Evolutionary conservation across 192 early-diverging fungal species (phyloP).

Genomic region (Coemansia erecta): DNA sequence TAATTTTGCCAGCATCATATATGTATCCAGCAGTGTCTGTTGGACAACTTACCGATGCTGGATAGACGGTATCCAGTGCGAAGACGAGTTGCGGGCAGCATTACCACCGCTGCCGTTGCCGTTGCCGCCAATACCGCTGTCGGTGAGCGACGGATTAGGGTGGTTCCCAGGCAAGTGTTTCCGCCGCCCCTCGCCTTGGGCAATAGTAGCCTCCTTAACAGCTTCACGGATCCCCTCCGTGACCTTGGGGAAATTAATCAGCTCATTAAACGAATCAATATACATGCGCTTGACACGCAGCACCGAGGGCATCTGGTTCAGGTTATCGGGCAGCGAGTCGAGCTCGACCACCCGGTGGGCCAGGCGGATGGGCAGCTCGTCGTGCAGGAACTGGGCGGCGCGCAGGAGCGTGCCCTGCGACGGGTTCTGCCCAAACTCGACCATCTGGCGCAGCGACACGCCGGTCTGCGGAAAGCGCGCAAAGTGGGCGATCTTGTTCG

Average conservation of each 20-base stretch:
- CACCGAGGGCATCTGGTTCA: slow-evolving; percentile 89
- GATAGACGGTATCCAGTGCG: slow-evolving; percentile 55
- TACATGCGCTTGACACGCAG: slow-evolving; percentile 94
- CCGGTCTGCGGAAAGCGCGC: slow-evolving; percentile 86
- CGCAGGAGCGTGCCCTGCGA: slow-evolving; percentile 71
- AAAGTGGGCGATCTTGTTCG: slow-evolving; percentile 74
- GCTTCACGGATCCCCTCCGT: slow-evolving; percentile 43
- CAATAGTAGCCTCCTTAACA: slow-evolving; percentile 30
- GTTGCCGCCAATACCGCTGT: slow-evolving; percentile 10
- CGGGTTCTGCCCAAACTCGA: slow-evolving; percentile 89
- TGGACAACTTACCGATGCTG: slow-evolving; percentile 52
- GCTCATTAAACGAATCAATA: slow-evolving; percentile 79
- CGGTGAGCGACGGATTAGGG: slow-evolving; percentile 20
- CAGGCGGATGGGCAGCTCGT: slow-evolving; percentile 91
- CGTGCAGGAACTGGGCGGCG: slow-evolving; percentile 77
- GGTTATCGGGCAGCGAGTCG: slow-evolving; percentile 80
- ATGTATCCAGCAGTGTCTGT: no score
- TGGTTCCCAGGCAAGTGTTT: slow-evolving; percentile 37
- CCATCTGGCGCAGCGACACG: slow-evolving; percentile 92
- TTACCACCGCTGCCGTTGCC: background rate
- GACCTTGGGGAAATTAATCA: slow-evolving; percentile 42
- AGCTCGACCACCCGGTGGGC: slow-evolving; percentile 94
- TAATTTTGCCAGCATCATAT: no score
- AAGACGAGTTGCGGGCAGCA: slow-evolving; percentile 11
- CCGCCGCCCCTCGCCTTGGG: slow-evolving; percentile 13